Evolutionary conservation across 768 basidiomycete species (phyloP), one percentile per base, ranked within the genome.

Genomic region (Inosperma sp.): DNA sequence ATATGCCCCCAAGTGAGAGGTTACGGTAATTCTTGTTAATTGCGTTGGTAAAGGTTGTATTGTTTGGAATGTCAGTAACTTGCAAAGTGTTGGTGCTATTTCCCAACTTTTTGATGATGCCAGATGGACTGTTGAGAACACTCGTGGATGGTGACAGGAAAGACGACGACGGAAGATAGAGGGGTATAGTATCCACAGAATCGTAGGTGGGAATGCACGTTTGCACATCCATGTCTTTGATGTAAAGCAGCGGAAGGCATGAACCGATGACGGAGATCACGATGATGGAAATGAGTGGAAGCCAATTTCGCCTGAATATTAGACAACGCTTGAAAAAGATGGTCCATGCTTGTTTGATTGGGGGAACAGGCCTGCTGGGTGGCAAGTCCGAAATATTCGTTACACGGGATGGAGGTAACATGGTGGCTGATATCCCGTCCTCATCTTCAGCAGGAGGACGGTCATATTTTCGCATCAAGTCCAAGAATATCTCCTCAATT

Each of bases 401-500:
- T 7, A 62, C 56, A 2, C 55, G 51, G 12, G 64, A 57, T 2
- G 54, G 37, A n/a, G 59, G 56, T 4, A 59, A 39, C 5, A 61
- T 58, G 33, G 59, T 61, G 30, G 27, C 43, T 10, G 60, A 56
- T 14, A 30, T 17, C 19, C 58, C 55, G 35, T 67, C 61, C n/a
- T 57, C 56, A 2, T 47, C 56, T 14, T 60, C 56, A 12, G 62
- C 53, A 3, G 53, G 55, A 13, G 43, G 16, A 6, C 40, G 34
- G 14, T 72, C 66, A 22, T 76, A 68, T 13, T 74, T 69, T 37
- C 65, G 65, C 85, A 89, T 88, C 14, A 92, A 66, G 33, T 77
- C 74, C 16, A 92, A 73, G 69, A 92, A 91, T 36, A 92, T 85
- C 50, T 89, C 86, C 63, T 92, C 88, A 31, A 92, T 83, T 7